phyloP scores from a whole-genome alignment of 2,329 filamentous ascomycete species.

The Stachybotrys chartarum region DNA sequence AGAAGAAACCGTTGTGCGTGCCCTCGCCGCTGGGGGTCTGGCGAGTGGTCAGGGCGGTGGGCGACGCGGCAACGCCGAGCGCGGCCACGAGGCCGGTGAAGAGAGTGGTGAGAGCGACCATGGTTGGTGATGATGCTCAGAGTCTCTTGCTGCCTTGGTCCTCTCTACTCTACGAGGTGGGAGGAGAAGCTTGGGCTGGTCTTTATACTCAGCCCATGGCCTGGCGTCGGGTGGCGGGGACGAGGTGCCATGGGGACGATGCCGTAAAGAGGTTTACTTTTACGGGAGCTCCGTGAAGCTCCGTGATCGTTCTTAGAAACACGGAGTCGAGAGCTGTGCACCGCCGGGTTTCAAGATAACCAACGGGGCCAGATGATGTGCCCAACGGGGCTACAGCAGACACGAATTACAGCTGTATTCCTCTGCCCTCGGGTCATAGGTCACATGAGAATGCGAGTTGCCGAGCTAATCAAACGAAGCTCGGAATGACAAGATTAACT shows the following conservation, averaged over 20 bases:
- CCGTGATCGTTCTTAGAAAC: background rate
- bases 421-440: too few relatives aligned
- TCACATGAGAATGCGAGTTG: too few relatives aligned
- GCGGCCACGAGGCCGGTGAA: conserved; percentile 15
- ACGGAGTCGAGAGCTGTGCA: background rate
- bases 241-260: too few relatives aligned
- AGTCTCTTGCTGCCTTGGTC: background rate
- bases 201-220: too few relatives aligned
- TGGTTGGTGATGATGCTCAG: conserved; percentile 1
- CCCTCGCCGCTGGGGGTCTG: conserved; percentile 27
- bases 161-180: background rate
- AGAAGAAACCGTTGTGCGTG: conserved; percentile 35
- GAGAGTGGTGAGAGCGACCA: conserved; percentile 17
- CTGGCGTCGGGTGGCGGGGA: too few relatives aligned
- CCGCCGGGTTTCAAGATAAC: background rate
- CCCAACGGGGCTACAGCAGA: background rate
- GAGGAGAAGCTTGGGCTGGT: background rate
- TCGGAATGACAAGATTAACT: too few relatives aligned
- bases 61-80: conserved; percentile 15
- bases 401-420: too few relatives aligned
- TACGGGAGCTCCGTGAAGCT: background rate
- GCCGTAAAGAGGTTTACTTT: background rate
- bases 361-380: background rate
- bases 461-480: too few relatives aligned
- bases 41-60: conserved; percentile 4